phyloP scores from a whole-genome alignment of 2,329 filamentous ascomycete species.

The Claviceps fusiformis region DNA sequence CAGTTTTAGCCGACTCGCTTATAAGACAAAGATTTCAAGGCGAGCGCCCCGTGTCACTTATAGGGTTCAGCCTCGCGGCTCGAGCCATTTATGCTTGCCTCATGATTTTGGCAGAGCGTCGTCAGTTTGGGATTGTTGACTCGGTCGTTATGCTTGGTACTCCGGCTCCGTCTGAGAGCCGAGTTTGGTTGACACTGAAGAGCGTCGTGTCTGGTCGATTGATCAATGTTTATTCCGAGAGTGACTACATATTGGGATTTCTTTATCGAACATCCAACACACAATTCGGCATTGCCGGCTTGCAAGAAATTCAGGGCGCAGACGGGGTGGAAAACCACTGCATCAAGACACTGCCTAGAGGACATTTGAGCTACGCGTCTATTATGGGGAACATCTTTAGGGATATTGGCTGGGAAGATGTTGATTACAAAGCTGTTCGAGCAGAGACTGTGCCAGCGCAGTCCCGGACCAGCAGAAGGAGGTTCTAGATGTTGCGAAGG shows the following conservation, averaged over 20 bases:
- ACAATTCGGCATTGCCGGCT: slow-evolving; percentile 70
- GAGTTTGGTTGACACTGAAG: slow-evolving; percentile 65
- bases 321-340: slow-evolving; percentile 54
- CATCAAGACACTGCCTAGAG: slow-evolving; percentile 49
- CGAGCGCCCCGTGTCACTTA: slow-evolving; percentile 64
- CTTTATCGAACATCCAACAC: slow-evolving; percentile 73
- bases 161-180: slow-evolving; percentile 57
- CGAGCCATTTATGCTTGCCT: slow-evolving; percentile 76
- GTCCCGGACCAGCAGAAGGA: slow-evolving; percentile 3
- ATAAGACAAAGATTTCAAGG: slow-evolving; percentile 66
- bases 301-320: slow-evolving; percentile 60
- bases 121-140: slow-evolving; percentile 76
- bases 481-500: background rate
- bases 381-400: slow-evolving; percentile 53
- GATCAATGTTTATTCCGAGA: slow-evolving; percentile 81
- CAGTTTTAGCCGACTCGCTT: slow-evolving; percentile 65
- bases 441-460: slow-evolving; percentile 9
- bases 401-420: slow-evolving; percentile 55
- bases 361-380: slow-evolving; percentile 58
- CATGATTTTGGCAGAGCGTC: slow-evolving; percentile 62
- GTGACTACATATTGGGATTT: slow-evolving; percentile 80
- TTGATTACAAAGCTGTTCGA: slow-evolving; percentile 27
- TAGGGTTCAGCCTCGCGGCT: slow-evolving; percentile 73
- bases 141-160: slow-evolving; percentile 75
- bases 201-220: slow-evolving; percentile 69